Conservation (phyloP, 2,329 filamentous ascomycete genomes). For the Aspergillus fumigatiaffinis region DNA sequence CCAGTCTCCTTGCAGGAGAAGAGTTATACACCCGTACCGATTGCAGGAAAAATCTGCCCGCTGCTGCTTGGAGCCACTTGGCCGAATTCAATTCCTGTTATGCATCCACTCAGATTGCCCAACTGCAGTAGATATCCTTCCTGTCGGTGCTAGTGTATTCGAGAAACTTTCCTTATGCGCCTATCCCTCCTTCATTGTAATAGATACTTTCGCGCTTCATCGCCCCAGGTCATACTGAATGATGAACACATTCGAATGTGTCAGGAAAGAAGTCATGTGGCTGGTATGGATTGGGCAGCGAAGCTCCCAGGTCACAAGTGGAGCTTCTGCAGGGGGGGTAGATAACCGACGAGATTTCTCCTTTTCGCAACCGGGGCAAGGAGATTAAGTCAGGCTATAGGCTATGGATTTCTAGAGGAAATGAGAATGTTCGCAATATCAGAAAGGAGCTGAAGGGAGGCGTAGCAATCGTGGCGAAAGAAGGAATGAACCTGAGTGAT, state of each 20-base stretch:
- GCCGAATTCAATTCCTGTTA: conserved; percentile 7
- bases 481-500: background rate
- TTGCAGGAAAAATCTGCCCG: background rate
- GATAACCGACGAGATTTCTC: background rate
- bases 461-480: background rate
- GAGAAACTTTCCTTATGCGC: too few relatives aligned
- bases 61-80: conserved; percentile 6
- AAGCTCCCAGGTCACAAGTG: background rate
- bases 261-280: background rate
- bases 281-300: background rate
- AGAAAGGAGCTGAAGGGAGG: background rate
- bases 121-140: background rate
- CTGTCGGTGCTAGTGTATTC: background rate
- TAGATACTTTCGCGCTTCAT: background rate
- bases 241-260: background rate
- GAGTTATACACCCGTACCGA: background rate
- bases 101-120: conserved; percentile 2
- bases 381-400: background rate
- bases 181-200: background rate
- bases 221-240: background rate
- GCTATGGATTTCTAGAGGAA: background rate
- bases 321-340: background rate
- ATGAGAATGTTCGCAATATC: background rate
- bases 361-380: background rate
- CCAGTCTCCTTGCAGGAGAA: conserved; percentile 1